Evolutionary conservation across 2,329 filamentous ascomycete genomes (phyloP).

Genomic region (Epicoccum sorghinum): DNA sequence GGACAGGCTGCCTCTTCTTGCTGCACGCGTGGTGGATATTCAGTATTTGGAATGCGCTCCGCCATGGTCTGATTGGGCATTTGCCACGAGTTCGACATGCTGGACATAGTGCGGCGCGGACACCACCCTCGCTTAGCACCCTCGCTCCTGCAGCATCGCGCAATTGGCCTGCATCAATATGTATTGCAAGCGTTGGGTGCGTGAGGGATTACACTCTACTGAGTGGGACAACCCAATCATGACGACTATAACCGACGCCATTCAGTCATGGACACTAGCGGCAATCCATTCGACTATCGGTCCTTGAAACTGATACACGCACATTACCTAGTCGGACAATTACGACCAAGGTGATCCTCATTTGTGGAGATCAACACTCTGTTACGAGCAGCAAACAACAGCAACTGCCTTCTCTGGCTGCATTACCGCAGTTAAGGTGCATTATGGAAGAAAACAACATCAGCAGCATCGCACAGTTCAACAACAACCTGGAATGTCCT

Average conservation of each 20-base stretch:
- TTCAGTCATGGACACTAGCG: conserved; percentile 5
- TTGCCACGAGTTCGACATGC: conserved; percentile 30
- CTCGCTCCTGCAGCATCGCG: conserved; percentile 17
- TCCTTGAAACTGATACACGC: not conserved
- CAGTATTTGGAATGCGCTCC: conserved; percentile 26
- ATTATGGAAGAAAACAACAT: no score
- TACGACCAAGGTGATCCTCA: no score
- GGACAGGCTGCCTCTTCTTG: conserved; percentile 41
- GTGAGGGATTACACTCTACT: not conserved
- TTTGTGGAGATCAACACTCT: not conserved
- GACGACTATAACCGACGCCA: conserved; percentile 2
- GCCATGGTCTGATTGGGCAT: conserved; percentile 28
- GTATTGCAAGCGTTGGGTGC: conserved; percentile 2
- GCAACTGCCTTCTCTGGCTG: no score
- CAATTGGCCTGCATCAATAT: conserved; percentile 15
- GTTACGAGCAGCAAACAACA: no score
- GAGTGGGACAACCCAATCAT: not conserved
- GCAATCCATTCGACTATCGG: not conserved
- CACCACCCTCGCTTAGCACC: conserved; percentile 36
- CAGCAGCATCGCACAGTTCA: not conserved
- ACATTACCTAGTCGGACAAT: no score
- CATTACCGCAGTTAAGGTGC: no score
- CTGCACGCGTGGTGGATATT: conserved; percentile 36
- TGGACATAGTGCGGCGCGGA: conserved; percentile 30
- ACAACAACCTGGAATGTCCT: not conserved